Percentiles rank a stretch among this genome's conserved stretches.
These are phyloP conservation scores for Neurospora pannonica DNA, from an alignment of 495 filamentous ascomycete species.

Conservation along the genomic window DNA sequence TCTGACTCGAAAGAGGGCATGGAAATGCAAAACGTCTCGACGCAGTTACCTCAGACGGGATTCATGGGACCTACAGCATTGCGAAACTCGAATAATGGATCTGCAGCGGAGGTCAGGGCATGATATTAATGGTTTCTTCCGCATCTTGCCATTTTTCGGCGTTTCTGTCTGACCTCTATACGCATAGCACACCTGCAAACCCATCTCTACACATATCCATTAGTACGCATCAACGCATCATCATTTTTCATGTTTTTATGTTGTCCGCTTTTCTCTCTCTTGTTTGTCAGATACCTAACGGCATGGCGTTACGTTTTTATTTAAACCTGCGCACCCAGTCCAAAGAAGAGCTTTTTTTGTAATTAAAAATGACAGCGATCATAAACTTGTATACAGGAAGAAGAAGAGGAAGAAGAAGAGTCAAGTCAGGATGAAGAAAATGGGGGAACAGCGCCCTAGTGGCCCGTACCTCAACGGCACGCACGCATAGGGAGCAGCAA, in stretches of 20 bases:
- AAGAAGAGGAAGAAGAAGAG: background rate
- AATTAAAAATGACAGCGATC: background rate
- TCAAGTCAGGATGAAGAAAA: background rate
- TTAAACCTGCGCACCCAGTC: background rate
- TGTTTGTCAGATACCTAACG: background rate
- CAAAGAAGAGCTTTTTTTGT: background rate
- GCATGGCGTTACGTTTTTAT: background rate
- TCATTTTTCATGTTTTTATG: background rate
- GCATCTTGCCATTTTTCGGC: background rate
- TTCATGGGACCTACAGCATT: conserved; percentile 28
- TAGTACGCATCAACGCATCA: background rate
- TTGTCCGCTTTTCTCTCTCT: background rate
- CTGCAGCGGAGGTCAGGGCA: conserved; percentile 10
- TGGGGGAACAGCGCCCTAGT: background rate
- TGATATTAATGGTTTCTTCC: background rate
- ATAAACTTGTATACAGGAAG: background rate
- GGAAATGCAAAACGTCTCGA: conserved; percentile 36
- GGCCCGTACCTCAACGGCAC: background rate
- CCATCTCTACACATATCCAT: background rate
- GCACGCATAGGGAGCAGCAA: background rate
- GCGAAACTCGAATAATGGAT: conserved; percentile 10
- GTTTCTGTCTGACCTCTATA: background rate
- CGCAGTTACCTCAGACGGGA: conserved; percentile 3
- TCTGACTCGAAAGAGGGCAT: conserved; percentile 24
- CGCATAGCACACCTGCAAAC: background rate